These are phyloP conservation scores for Daldinia caldariorum DNA, from an alignment of 495 filamentous ascomycete species.

Conservation along the genomic window DNA sequence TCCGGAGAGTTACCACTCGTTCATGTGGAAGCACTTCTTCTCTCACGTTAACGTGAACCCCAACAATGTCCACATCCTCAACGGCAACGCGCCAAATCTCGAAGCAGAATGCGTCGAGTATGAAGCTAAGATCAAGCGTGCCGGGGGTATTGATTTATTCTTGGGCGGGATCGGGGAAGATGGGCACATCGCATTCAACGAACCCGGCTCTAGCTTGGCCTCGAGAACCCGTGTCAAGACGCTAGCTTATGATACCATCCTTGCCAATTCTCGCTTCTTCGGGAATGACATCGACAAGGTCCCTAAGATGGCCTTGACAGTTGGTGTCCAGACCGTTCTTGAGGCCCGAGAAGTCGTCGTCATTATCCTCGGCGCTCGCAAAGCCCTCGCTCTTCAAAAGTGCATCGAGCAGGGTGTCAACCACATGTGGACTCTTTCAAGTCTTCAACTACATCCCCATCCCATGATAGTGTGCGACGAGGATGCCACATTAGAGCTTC, in stretches of 20 bases:
- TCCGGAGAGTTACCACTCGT: conserved; percentile 85
- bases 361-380: conserved; percentile 82
- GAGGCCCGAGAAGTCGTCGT: conserved; percentile 85
- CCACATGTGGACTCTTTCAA: conserved; percentile 90
- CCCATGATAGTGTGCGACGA: conserved; percentile 85
- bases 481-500: conserved; percentile 82
- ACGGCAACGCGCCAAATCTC: conserved; percentile 80
- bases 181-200: conserved; percentile 91
- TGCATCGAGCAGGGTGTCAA: conserved; percentile 85
- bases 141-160: conserved; percentile 85
- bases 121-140: conserved; percentile 78
- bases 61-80: conserved; percentile 83
- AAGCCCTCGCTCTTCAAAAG: conserved; percentile 80
- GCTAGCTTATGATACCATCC: conserved; percentile 84
- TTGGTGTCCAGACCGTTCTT: conserved; percentile 87
- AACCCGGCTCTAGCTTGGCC: conserved; percentile 81
- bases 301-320: conserved; percentile 84
- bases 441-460: conserved; percentile 80
- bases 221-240: conserved; percentile 87
- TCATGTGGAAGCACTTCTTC: conserved; percentile 94
- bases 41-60: conserved; percentile 85
- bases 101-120: conserved; percentile 81
- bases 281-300: conserved; percentile 75
- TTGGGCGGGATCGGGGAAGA: conserved; percentile 86
- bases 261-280: conserved; percentile 88